Conservation (phyloP, 2,329 filamentous ascomycete genomes). For the Trichoderma afroharzianum region DNA sequence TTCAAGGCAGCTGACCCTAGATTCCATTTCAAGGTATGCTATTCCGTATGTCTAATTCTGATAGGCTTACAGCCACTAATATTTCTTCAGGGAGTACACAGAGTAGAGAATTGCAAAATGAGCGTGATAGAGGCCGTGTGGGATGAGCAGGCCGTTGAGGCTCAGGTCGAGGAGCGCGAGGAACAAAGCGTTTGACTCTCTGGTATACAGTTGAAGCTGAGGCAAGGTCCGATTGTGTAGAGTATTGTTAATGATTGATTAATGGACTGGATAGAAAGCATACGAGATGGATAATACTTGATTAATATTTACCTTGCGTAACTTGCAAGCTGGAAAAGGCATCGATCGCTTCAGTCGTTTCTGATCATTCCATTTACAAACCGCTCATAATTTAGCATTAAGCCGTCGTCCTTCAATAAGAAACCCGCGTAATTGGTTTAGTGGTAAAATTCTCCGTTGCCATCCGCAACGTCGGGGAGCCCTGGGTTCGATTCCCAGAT, state of each 20-base stretch:
- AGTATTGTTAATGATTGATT: not conserved
- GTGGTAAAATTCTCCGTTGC: constrained; percentile 33
- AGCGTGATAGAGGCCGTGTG: constrained; percentile 48
- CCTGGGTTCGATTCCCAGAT: constrained; percentile 34
- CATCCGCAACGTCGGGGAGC: constrained; percentile 32
- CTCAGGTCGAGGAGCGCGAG: not conserved
- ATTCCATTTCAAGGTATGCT: constrained; percentile 41
- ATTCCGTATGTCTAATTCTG: not conserved
- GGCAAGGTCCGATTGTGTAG: not conserved
- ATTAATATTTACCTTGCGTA: not conserved
- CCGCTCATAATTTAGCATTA: not conserved
- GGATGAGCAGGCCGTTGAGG: constrained; percentile 29
- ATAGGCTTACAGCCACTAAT: not conserved
- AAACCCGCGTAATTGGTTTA: constrained; percentile 24
- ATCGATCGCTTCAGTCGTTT: not conserved
- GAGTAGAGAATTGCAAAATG: constrained; percentile 43
- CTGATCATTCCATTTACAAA: not conserved
- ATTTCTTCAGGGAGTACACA: constrained; percentile 36
- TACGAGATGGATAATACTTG: not conserved
- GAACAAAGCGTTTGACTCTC: not conserved
- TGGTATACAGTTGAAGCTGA: not conserved
- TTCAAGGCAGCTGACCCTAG: constrained; percentile 41
- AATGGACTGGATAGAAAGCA: not conserved
- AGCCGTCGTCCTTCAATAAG: not conserved
- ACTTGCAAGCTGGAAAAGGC: not conserved